Base-by-base conservation (phyloP, 2,329 filamentous ascomycete species). In the Stemphylium vesicarium region DNA sequence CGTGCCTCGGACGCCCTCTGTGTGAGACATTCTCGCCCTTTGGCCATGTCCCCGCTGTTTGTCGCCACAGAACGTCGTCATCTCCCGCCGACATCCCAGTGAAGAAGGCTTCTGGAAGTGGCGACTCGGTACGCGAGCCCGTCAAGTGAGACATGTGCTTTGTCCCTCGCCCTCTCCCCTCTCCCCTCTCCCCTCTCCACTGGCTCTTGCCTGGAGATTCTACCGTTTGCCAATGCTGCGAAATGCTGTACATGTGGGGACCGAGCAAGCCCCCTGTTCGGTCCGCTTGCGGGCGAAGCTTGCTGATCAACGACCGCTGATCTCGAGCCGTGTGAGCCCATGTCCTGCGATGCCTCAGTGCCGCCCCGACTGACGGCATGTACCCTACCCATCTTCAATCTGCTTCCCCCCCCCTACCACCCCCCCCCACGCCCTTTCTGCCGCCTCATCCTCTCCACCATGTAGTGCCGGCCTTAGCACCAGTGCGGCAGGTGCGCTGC, bases 71-170 rank as follows among this genome's bases (percentile, higher is more conserved):
- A 43, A 15, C 49, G n/a, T 45, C 59, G 61, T 64, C 61, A 60
- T 64, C 45, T 53, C 46, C 50, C 57, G 45, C 42, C 52, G 53
- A 20, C 47, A 39, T 29, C 50, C 53, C 53, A 44, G 43, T 49
- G 38, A 49, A 35, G 53, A 59, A 59, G 46, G 32, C 50, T 61
- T 63, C 58, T 61, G 47, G 55, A 63, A 58, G 57, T 54, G 60
- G 55, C 58, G 31, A 55, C 32, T 49, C 44, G 40, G 38, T 15
- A 38, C 18, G 33, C 50, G 50, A 47, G 26, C 10, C 15, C 20
- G 29, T 29, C 2, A 7, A 24, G 37, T 31, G 42, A 52, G 43
- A 50, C 47, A 38, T 12, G 18, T n/a, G 32, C 35, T 29, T 29
- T 9, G 26, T 29, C 26, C 26, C 26, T 29, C 18, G 29, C 33